Conservation (phyloP, 441 rosid genomes). For the Omphalea diandra region DNA sequence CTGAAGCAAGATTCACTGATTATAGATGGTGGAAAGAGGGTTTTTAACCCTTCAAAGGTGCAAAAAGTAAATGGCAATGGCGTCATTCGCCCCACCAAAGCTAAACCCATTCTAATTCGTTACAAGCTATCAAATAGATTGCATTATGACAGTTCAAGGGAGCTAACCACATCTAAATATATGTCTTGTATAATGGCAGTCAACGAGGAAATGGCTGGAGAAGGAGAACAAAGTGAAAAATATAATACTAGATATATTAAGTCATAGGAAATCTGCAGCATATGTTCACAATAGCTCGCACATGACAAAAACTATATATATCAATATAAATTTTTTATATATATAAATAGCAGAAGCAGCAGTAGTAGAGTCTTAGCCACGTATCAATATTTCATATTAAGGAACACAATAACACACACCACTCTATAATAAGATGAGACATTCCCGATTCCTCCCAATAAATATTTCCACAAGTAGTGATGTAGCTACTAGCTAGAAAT, state of each 20-base stretch:
- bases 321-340: too few species aligned
- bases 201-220: not conserved
- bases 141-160: not conserved
- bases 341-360: not conserved
- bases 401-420: not conserved
- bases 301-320: not conserved
- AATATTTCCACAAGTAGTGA: conserved; percentile 5
- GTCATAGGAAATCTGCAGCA: not conserved
- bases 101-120: not conserved
- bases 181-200: not conserved
- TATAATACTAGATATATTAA: not conserved
- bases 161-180: not conserved
- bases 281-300: not conserved
- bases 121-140: not conserved
- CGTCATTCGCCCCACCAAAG: not conserved
- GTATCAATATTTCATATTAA: not conserved
- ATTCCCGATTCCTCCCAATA: not conserved
- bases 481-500: not conserved
- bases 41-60: not conserved
- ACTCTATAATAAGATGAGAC: not conserved
- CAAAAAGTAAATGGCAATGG: too few species aligned
- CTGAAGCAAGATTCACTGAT: not conserved
- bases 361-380: not conserved
- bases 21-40: not conserved
- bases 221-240: not conserved